These are phyloP conservation scores for Helianthus tuberosus DNA, from an alignment of 129 eudicot genomes.

Conservation along the genomic window DNA sequence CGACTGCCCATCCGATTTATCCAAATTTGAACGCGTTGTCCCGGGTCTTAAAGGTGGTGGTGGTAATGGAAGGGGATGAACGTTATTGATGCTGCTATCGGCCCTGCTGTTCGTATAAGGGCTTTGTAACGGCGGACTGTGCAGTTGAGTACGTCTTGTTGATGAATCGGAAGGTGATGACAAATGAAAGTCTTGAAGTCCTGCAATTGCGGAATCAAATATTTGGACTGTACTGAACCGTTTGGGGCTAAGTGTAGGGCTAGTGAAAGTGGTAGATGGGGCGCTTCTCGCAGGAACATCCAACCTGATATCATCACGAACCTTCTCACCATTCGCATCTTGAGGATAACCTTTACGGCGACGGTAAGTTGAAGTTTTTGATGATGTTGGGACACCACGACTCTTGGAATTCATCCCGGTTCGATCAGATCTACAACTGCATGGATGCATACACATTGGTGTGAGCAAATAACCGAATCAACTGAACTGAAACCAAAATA, in stretches of 20 bases:
- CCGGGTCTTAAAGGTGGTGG: conserved; percentile 76
- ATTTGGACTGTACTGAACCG: conserved; percentile 55
- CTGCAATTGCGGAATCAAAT: conserved; percentile 33
- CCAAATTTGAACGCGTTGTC: conserved; percentile 34
- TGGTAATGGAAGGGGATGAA: conserved; percentile 80
- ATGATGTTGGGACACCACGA: conserved; percentile 28
- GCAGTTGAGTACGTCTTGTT: conserved; percentile 53
- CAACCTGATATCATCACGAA: conserved; percentile 39
- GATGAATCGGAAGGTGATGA: conserved; percentile 39
- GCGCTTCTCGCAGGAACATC: conserved; percentile 73
- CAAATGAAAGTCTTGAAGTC: conserved; percentile 29
- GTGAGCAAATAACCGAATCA: no score
- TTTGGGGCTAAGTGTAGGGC: conserved; percentile 82
- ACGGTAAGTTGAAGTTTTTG: conserved; percentile 56
- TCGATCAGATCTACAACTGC: conserved; percentile 37
- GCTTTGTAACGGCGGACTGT: conserved; percentile 52
- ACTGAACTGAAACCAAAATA: no score
- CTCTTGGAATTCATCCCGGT: conserved; percentile 31
- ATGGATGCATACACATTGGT: not conserved
- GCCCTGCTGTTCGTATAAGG: conserved; percentile 29
- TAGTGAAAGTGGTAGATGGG: conserved; percentile 64
- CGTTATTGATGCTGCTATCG: conserved; percentile 47
- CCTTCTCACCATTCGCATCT: conserved; percentile 37
- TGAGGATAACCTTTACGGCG: conserved; percentile 49
- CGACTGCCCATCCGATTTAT: conserved; percentile 49